Conservation (phyloP, 2,329 filamentous ascomycete species). For the Colletotrichum sp. region DNA sequence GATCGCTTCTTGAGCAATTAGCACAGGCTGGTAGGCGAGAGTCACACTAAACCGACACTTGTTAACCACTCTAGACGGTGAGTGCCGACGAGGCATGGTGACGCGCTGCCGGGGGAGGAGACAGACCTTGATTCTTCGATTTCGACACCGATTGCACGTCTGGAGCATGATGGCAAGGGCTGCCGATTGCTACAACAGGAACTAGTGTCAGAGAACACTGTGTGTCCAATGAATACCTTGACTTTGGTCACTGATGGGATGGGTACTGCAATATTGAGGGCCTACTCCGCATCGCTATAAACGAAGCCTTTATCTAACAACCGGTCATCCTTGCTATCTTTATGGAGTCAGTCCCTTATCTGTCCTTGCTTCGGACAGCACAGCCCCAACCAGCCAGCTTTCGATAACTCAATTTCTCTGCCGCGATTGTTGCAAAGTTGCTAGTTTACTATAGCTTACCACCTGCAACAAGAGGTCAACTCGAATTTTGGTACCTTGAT, state of each 20-base stretch:
- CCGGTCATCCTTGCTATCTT: too few relatives aligned
- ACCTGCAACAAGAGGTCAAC: not conserved
- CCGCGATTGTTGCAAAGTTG: not conserved
- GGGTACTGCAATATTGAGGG: not conserved
- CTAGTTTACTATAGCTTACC: not conserved
- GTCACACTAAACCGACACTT: not conserved
- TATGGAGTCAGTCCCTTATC: too few relatives aligned
- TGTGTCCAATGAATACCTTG: not conserved
- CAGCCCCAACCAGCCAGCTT: not conserved
- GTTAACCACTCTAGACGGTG: not conserved
- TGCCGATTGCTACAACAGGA: not conserved
- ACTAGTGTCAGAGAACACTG: not conserved
- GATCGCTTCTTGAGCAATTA: not conserved
- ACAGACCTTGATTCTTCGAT: not conserved
- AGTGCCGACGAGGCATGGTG: accelerated
- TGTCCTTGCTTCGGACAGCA: not conserved
- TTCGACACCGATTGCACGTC: not conserved
- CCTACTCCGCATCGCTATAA: not conserved
- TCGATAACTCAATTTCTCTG: not conserved
- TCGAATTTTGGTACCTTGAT: not conserved
- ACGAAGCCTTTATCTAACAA: not conserved
- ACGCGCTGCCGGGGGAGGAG: accelerated
- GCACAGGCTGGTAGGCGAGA: not conserved
- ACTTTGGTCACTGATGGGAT: not conserved
- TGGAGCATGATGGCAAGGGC: not conserved